A percentile compares a stretch with the other conserved stretches of the same genome.
phyloP scores from a whole-genome alignment of 108 stramenopile species.

The Discostella stelligeroides region DNA sequence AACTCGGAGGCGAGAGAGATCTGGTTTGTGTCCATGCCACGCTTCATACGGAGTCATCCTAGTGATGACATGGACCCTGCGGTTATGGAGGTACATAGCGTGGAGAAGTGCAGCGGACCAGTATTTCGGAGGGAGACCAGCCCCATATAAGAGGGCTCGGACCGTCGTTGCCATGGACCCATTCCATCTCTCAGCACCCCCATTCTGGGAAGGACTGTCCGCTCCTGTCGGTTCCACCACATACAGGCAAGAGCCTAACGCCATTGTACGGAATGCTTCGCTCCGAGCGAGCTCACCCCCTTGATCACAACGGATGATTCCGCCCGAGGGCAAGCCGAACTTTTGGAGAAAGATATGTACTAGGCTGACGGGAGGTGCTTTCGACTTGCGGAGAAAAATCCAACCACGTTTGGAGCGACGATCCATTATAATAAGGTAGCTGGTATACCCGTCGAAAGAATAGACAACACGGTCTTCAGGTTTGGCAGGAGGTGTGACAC shows the following conservation, averaged over 20 bases:
- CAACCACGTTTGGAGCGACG: background rate
- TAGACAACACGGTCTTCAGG: constrained; percentile 5
- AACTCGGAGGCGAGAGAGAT: no score
- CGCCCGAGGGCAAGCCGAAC: background rate
- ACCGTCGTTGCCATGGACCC: no score
- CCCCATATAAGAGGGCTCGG: no score
- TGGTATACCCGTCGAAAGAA: background rate
- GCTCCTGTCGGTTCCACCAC: background rate
- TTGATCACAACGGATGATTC: background rate
- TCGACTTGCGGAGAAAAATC: background rate
- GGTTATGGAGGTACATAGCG: background rate
- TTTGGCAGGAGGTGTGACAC: no score
- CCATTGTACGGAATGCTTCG: background rate
- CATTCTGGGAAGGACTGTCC: no score
- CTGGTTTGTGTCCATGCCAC: no score
- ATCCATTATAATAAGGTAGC: background rate
- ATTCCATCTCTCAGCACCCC: no score
- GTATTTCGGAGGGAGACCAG: no score
- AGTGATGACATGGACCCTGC: background rate
- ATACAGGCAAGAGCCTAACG: background rate
- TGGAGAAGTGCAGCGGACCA: background rate
- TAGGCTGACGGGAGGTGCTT: background rate
- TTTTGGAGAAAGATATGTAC: background rate
- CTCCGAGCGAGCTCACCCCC: background rate
- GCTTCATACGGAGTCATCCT: no score